Conservation (phyloP, 2,329 filamentous ascomycete genomes). For the Fusarium nanum region DNA sequence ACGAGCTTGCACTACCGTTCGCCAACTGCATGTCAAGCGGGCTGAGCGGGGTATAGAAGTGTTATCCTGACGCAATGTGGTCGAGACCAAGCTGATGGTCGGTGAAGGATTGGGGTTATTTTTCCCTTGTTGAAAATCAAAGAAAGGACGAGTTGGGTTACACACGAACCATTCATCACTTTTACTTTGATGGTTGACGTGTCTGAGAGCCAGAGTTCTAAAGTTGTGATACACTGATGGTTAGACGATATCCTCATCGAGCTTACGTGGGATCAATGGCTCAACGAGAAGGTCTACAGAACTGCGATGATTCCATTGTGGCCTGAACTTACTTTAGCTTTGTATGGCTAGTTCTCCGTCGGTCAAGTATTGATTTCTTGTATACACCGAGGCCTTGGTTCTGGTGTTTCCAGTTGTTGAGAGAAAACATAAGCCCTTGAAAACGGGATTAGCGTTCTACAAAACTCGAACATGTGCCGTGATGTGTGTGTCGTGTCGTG, state of each 20-base stretch:
- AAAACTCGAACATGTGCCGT: slow-evolving; percentile 8
- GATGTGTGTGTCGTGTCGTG: slow-evolving; percentile 25
- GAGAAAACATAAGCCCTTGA: neutral
- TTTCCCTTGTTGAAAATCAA: neutral
- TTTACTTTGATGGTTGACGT: slow-evolving; percentile 7
- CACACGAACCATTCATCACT: neutral
- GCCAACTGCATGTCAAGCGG: slow-evolving; percentile 29
- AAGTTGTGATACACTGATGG: slow-evolving; percentile 16
- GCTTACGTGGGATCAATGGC: slow-evolving; percentile 24
- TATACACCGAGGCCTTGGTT: slow-evolving; percentile 6
- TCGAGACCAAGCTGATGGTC: slow-evolving; percentile 16
- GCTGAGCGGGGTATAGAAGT: slow-evolving; percentile 25
- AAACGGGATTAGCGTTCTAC: slow-evolving; percentile 20
- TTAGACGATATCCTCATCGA: slow-evolving; percentile 22
- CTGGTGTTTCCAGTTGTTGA: slow-evolving; percentile 22
- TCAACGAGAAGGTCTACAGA: neutral
- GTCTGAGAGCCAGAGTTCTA: slow-evolving; percentile 15
- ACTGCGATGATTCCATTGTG: neutral
- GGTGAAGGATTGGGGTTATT: slow-evolving; percentile 21
- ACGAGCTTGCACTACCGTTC: slow-evolving; percentile 14
- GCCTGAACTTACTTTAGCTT: slow-evolving; percentile 16
- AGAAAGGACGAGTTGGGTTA: slow-evolving; percentile 2
- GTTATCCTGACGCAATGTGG: slow-evolving; percentile 30
- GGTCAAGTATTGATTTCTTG: neutral
- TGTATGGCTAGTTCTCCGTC: slow-evolving; percentile 13